Conservation (phyloP, 2,329 filamentous ascomycete genomes). For the Cryphonectria nitschkei region DNA sequence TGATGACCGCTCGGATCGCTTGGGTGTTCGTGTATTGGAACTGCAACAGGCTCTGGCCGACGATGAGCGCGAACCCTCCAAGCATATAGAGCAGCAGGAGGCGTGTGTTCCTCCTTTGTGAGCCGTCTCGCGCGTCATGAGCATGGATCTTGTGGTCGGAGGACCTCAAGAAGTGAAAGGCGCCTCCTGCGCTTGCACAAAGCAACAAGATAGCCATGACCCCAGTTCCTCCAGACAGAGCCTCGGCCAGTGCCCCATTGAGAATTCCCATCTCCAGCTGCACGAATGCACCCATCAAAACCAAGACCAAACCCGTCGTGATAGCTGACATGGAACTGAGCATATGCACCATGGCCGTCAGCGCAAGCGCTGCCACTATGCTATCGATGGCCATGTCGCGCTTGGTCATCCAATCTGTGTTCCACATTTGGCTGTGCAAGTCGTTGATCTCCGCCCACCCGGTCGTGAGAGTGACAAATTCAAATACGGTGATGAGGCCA, state of each 20-base stretch:
- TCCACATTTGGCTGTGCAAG: neutral
- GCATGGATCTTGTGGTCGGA: neutral
- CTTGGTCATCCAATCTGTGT: neutral
- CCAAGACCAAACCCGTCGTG: neutral
- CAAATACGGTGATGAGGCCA: neutral
- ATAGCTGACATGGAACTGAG: neutral
- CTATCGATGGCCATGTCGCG: slow-evolving; percentile 1
- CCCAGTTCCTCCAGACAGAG: neutral
- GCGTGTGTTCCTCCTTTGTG: neutral
- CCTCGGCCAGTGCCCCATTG: neutral
- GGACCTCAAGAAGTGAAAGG: neutral
- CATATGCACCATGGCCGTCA: neutral
- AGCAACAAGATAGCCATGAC: neutral
- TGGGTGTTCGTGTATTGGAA: neutral
- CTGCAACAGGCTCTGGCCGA: neutral
- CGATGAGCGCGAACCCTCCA: neutral
- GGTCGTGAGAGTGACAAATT: neutral
- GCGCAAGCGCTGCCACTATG: neutral
- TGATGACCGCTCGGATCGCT: slow-evolving; percentile 4
- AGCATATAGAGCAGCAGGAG: neutral
- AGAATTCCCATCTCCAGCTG: slow-evolving; percentile 1
- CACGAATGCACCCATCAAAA: neutral
- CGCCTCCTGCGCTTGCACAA: neutral
- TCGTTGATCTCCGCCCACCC: neutral
- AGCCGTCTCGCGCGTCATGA: neutral